phyloP scores from a whole-genome alignment of 805 yeast species.

The Isabelozyma heimii region DNA sequence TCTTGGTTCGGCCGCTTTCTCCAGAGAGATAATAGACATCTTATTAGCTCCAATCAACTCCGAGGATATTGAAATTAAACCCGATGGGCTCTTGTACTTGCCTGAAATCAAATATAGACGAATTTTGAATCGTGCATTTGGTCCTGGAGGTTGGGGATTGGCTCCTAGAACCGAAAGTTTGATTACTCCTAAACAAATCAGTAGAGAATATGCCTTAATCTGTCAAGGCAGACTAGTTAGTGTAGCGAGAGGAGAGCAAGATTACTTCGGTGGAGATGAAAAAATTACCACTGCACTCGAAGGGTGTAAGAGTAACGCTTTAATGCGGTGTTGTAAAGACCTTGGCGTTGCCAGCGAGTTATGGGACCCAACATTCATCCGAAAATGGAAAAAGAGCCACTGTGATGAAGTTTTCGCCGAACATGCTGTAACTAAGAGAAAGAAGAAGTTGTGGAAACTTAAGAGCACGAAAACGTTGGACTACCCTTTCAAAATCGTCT shows the following conservation, averaged over 20 bases:
- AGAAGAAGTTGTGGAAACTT: slow-evolving; percentile 86
- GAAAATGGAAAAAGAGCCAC: slow-evolving; percentile 40
- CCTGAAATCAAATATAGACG: slow-evolving; percentile 97
- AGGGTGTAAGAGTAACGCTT: slow-evolving; percentile 94
- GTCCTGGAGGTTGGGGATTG: slow-evolving; percentile 99
- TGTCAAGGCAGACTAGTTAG: slow-evolving; percentile 87
- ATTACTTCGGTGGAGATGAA: slow-evolving; percentile 74
- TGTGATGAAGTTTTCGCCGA: slow-evolving; percentile 88
- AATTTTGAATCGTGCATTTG: slow-evolving; percentile 84
- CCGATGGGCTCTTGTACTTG: slow-evolving; percentile 86
- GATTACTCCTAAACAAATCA: slow-evolving; percentile 69
- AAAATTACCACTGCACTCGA: slow-evolving; percentile 95
- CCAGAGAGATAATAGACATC: slow-evolving; percentile 55
- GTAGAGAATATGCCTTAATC: slow-evolving; percentile 86
- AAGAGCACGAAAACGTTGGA: slow-evolving; percentile 79
- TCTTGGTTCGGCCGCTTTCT: slow-evolving; percentile 75
- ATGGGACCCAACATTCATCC: slow-evolving; percentile 94
- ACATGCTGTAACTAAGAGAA: slow-evolving; percentile 74
- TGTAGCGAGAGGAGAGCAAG: slow-evolving; percentile 95
- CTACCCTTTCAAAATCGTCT: slow-evolving; percentile 67
- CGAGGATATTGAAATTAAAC: slow-evolving; percentile 87
- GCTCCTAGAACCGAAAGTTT: slow-evolving; percentile 88
- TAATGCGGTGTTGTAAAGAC: slow-evolving; percentile 98
- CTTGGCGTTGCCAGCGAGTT: slow-evolving; percentile 94
- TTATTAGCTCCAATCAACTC: slow-evolving; percentile 61